These are phyloP conservation scores for Croton laevigatus DNA, from an alignment of 441 rosid species.

Conservation along the genomic window DNA sequence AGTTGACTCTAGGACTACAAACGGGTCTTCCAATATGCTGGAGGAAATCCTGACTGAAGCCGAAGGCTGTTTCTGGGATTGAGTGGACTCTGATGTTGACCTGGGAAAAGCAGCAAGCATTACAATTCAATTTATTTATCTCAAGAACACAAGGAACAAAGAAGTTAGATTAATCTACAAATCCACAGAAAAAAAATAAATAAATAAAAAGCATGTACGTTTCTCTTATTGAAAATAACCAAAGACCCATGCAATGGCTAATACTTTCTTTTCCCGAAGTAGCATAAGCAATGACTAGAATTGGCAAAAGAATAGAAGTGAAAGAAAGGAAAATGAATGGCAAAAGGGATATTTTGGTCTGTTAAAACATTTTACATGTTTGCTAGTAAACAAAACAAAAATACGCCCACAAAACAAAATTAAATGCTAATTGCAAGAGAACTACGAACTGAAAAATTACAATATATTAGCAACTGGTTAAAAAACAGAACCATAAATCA, in stretches of 20 bases:
- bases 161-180: neutral
- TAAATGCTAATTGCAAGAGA: neutral
- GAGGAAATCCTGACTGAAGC: slow-evolving; percentile 43
- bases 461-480: slow-evolving; percentile 2
- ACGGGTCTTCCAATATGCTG: slow-evolving; percentile 57
- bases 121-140: slow-evolving; percentile 17
- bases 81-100: slow-evolving; percentile 52
- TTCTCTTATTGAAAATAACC: slow-evolving; percentile 5
- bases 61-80: slow-evolving; percentile 42
- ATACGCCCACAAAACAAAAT: neutral
- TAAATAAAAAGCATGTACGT: neutral
- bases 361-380: neutral
- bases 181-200: neutral
- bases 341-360: neutral
- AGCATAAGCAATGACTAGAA: slow-evolving; percentile 6
- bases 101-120: slow-evolving; percentile 36
- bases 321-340: neutral
- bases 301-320: neutral
- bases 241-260: neutral
- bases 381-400: neutral
- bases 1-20: slow-evolving; percentile 58
- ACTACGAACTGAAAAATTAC: neutral
- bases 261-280: neutral
- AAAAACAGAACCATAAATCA: slow-evolving; percentile 7
- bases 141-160: slow-evolving; percentile 4